phyloP scores from a whole-genome alignment of 2,329 filamentous ascomycete species.

The Pseudogymnoascus sp. region DNA sequence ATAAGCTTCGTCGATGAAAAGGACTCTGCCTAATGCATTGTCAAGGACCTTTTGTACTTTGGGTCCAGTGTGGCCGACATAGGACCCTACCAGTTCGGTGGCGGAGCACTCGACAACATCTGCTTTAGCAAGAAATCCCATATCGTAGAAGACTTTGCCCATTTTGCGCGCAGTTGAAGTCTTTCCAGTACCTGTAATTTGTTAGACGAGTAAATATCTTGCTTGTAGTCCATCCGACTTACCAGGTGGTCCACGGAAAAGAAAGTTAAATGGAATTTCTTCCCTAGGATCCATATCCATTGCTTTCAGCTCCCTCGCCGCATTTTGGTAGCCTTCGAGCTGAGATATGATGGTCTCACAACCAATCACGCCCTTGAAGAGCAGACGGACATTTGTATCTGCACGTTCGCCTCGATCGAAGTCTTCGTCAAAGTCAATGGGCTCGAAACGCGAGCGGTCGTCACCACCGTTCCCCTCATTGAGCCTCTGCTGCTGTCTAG shows the following conservation, averaged over 20 bases:
- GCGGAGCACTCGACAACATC: constrained; percentile 57
- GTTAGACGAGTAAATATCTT: no score
- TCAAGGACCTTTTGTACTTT: background rate
- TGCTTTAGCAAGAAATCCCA: constrained; percentile 52
- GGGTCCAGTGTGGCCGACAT: background rate
- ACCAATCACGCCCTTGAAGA: background rate
- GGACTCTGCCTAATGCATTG: background rate
- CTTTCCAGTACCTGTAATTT: constrained; percentile 26
- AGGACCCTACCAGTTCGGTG: constrained; percentile 51
- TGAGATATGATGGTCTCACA: background rate
- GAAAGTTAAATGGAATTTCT: background rate
- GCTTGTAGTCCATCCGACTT: no score
- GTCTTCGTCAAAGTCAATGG: background rate
- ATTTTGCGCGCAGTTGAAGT: constrained; percentile 57
- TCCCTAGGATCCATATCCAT: background rate
- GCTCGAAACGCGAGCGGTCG: no score
- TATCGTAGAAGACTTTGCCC: constrained; percentile 64
- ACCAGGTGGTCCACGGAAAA: background rate
- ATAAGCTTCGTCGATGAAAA: background rate
- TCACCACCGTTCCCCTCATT: no score
- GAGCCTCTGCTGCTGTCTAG: no score
- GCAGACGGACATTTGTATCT: background rate
- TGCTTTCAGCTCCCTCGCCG: background rate
- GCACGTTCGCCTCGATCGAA: background rate
- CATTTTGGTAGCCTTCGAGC: background rate